These are phyloP conservation scores for Sporothrix curviconia DNA, from an alignment of 2,329 filamentous ascomycete species.

Conservation along the genomic window DNA sequence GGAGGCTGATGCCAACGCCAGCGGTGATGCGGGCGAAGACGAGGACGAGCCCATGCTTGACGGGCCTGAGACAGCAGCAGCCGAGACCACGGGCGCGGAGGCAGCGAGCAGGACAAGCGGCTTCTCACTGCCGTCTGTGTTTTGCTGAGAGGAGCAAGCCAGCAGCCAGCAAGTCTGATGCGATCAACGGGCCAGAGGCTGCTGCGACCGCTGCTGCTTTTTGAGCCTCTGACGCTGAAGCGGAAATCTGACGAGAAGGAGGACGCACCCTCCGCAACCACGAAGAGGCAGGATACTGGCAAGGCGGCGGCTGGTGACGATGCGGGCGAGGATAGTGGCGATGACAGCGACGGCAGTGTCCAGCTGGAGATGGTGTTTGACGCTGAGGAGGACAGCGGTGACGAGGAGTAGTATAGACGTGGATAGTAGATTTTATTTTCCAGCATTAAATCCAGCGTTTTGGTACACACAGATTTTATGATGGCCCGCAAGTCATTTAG, in stretches of 20 bases:
- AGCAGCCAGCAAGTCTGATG: constrained; percentile 21
- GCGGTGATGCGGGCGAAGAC: constrained; percentile 31
- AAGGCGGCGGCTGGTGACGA: constrained; percentile 22
- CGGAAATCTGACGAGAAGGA: constrained; percentile 39
- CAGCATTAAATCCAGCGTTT: no score
- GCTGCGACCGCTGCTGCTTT: constrained; percentile 1
- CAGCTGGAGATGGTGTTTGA: constrained; percentile 56
- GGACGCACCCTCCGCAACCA: constrained; percentile 22
- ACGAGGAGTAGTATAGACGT: not conserved
- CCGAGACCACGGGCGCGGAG: not conserved
- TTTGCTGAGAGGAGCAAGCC: constrained; percentile 13
- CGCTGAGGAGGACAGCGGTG: constrained; percentile 37
- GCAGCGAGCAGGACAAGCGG: not conserved
- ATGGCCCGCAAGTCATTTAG: no score
- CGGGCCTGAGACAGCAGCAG: not conserved
- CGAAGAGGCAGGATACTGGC: constrained; percentile 20
- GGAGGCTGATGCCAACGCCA: constrained; percentile 30
- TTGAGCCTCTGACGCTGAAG: constrained; percentile 30
- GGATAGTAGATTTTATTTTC: not conserved
- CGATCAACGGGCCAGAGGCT: constrained; percentile 18
- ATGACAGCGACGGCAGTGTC: constrained; percentile 46
- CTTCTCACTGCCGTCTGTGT: constrained; percentile 11
- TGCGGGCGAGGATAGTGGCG: constrained; percentile 32
- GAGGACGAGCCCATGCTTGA: constrained; percentile 31
- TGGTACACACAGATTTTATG: no score